These are phyloP conservation scores for Neurospora sp. DNA, from an alignment of 495 filamentous ascomycete species.

Conservation along the genomic window DNA sequence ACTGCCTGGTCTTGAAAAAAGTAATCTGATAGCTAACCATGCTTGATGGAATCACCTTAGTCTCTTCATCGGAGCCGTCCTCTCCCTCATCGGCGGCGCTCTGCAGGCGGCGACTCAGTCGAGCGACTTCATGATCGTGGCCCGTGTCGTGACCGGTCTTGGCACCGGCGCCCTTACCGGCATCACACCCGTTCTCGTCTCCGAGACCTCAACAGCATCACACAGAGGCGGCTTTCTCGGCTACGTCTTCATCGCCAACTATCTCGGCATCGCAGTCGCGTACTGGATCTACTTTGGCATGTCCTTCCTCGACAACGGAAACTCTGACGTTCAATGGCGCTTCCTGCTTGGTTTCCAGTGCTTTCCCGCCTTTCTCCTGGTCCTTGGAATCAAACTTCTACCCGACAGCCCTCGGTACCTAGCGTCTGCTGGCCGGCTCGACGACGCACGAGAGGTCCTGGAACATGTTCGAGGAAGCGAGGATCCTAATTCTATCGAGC, in stretches of 20 bases:
- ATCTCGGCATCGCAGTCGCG: conserved; percentile 49
- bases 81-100: conserved; percentile 44
- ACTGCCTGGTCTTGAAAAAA: background rate
- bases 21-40: conserved; percentile 7
- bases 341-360: conserved; percentile 47
- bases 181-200: conserved; percentile 24
- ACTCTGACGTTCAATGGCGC: conserved; percentile 35
- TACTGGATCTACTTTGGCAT: conserved; percentile 55
- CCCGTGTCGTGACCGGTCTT: conserved; percentile 45
- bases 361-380: conserved; percentile 41
- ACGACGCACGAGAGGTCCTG: background rate
- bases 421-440: background rate
- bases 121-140: conserved; percentile 45
- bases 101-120: conserved; percentile 41
- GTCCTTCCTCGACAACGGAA: conserved; percentile 39
- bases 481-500: background rate
- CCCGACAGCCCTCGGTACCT: conserved; percentile 39
- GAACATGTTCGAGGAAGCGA: background rate
- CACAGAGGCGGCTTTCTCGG: conserved; percentile 39
- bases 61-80: conserved; percentile 39
- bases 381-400: conserved; percentile 34
- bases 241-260: conserved; percentile 46
- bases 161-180: conserved; percentile 38
- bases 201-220: conserved; percentile 40
- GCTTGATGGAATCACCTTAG: conserved; percentile 44